phyloP scores from a whole-genome alignment of 2,329 filamentous ascomycete species.

The Alternaria alternata region DNA sequence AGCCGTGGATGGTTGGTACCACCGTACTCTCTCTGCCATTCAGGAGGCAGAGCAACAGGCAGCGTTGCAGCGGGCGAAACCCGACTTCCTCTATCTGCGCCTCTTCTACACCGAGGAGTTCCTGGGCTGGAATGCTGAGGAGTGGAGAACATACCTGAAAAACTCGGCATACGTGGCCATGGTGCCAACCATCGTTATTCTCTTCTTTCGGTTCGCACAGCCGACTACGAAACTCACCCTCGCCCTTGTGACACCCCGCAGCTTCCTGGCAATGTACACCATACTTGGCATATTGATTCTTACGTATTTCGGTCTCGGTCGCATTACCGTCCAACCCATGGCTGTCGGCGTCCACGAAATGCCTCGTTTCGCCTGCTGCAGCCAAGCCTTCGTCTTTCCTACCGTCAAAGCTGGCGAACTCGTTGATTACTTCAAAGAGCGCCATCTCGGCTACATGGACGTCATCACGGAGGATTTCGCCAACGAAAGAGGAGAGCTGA shows the following conservation, averaged over 20 bases:
- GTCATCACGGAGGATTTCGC: constrained; percentile 55
- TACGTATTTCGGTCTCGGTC: constrained; percentile 54
- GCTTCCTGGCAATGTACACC: constrained; percentile 30
- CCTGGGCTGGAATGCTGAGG: constrained; percentile 56
- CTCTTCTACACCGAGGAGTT: constrained; percentile 59
- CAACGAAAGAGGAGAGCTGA: constrained; percentile 46
- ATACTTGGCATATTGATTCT: constrained; percentile 23
- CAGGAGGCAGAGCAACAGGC: constrained; percentile 44
- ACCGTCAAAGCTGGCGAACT: constrained; percentile 39
- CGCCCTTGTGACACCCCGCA: constrained; percentile 28
- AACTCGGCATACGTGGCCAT: constrained; percentile 40
- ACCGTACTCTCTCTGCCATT: constrained; percentile 51
- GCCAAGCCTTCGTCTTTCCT: constrained; percentile 56
- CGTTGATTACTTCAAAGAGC: constrained; percentile 44
- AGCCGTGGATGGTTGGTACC: constrained; percentile 59
- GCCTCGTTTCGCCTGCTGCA: constrained; percentile 55
- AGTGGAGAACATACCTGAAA: constrained; percentile 51
- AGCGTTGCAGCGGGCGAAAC: constrained; percentile 26
- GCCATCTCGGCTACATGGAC: constrained; percentile 50
- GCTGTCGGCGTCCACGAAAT: constrained; percentile 51
- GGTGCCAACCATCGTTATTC: constrained; percentile 29
- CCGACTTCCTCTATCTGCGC: constrained; percentile 54
- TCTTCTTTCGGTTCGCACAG: constrained; percentile 35
- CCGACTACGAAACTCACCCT: constrained; percentile 31
- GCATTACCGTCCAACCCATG: constrained; percentile 49